Evolutionary conservation across 148 eudicot genomes (phyloP), one percentile per base, ranked within the genome.

Genomic region (Vaccinium darrowii): DNA sequence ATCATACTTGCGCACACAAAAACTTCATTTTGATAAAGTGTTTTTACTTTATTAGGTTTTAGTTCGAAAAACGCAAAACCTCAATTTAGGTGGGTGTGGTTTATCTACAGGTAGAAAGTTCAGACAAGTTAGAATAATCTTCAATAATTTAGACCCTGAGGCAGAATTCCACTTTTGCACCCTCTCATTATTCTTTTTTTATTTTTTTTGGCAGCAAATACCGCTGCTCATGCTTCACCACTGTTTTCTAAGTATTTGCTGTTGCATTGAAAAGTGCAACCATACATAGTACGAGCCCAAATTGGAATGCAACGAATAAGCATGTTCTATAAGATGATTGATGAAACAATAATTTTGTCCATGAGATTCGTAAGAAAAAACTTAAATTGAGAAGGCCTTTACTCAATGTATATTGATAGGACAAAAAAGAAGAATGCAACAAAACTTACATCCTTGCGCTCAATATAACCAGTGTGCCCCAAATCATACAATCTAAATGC

Each of bases 401-500:
- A 63, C 71, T 63, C 27, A 15, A 63, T 63, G 27, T 8, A 7
- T 8, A 63, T 23, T 63, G 71, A 21, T 19, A 25, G 71, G 71
- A 63, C 12, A 56, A 16, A n/a, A 19, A 63, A 19, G 25, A 71
- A 7, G 15, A 71, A 30, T 71, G 39, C 75, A 27, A 71, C 39
- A 71, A 72, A 63, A 72, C 78, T 62, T 87, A 91, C 95, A 90
- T 91, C 93, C 21, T 88, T 91, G 9, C 90, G 86, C 81, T 89
- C 91, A 72, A 92, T 92, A 80, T 81, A 92, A 57, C 95, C 92
- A 51, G 91, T 89, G 76, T 76, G 82, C 69, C 85, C 60, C 79
- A 85, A 81, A 84, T 92, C 95, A 86, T 87, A 92, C 72, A 92
- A 54, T 36, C 58, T 86, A 84, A 92, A 92, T 67, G 89, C 88